A percentile compares a stretch with the other conserved stretches of the same genome.
phyloP scores from a whole-genome alignment of 225 moss, liverwort and hornwort genomes.

The Sphagnum tenellum region DNA sequence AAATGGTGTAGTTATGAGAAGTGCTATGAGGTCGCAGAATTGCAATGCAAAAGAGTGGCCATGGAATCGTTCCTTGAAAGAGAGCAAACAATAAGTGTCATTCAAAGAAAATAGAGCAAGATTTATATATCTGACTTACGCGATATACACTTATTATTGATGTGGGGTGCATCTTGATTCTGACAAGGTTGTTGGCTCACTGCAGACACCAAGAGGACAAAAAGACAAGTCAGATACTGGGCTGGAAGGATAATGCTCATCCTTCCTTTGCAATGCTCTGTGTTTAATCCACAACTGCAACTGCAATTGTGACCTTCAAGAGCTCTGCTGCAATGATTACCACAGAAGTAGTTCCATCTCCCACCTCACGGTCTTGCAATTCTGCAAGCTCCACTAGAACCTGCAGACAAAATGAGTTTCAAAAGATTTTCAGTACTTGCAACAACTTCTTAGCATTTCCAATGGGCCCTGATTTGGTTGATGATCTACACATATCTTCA shows the following conservation, averaged over 20 bases:
- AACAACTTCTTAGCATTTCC: neutral
- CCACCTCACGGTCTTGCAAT: constrained; percentile 82
- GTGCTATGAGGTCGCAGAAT: too few species aligned
- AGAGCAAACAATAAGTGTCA: too few species aligned
- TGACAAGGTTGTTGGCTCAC: constrained; percentile 88
- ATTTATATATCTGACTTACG: constrained; percentile 52
- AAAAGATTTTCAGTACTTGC: neutral
- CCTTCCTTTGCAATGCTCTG: too few species aligned
- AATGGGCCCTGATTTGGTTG: too few species aligned
- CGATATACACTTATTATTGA: constrained; percentile 89
- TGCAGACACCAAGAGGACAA: constrained; percentile 13
- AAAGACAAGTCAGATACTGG: too few species aligned
- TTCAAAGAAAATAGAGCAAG: too few species aligned
- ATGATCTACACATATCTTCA: too few species aligned
- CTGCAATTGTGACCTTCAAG: constrained; percentile 43
- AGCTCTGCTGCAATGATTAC: constrained; percentile 94
- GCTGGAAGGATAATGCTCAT: too few species aligned
- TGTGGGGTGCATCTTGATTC: constrained; percentile 92
- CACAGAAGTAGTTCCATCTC: constrained; percentile 88
- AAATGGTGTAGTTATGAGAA: too few species aligned
- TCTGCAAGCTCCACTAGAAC: constrained; percentile 84
- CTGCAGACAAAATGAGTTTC: constrained; percentile 14
- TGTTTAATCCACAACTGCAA: too few species aligned
- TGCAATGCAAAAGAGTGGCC: too few species aligned
- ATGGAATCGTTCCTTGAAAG: too few species aligned